Evolutionary conservation across 2,329 filamentous ascomycete genomes (phyloP).

Genomic region (Aspergillus sp.): DNA sequence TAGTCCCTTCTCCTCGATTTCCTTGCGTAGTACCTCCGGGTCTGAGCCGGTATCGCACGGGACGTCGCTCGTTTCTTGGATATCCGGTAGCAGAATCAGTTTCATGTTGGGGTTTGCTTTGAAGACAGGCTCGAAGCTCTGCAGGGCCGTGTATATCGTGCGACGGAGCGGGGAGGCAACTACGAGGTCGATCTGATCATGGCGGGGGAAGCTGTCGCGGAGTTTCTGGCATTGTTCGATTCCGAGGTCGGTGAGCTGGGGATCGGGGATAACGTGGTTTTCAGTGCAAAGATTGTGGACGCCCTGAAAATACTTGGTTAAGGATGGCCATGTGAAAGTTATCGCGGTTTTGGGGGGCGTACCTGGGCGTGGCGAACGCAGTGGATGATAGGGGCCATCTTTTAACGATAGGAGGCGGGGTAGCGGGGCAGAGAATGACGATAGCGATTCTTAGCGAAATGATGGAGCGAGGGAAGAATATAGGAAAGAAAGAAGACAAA

Average conservation of each 20-base stretch:
- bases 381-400: conserved; percentile 45
- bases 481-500: neutral
- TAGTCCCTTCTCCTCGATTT: conserved; percentile 57
- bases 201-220: conserved; percentile 61
- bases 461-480: conserved; percentile 4
- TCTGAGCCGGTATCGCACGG: conserved; percentile 75
- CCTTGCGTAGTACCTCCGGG: conserved; percentile 53
- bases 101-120: conserved; percentile 46
- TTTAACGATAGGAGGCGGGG: conserved; percentile 23
- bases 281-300: conserved; percentile 73
- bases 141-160: conserved; percentile 74
- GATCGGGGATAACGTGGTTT: conserved; percentile 75
- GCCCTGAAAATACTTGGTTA: conserved; percentile 52
- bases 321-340: neutral
- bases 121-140: conserved; percentile 63
- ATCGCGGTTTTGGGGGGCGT: conserved; percentile 8
- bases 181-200: conserved; percentile 65
- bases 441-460: neutral
- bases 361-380: conserved; percentile 50
- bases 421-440: conserved; percentile 17
- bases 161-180: conserved; percentile 77
- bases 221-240: conserved; percentile 70
- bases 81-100: conserved; percentile 67
- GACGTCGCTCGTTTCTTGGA: conserved; percentile 74
- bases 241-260: conserved; percentile 73